phyloP scores from a whole-genome alignment of 352 stramenopile species.

The Pythium brachiatum region DNA sequence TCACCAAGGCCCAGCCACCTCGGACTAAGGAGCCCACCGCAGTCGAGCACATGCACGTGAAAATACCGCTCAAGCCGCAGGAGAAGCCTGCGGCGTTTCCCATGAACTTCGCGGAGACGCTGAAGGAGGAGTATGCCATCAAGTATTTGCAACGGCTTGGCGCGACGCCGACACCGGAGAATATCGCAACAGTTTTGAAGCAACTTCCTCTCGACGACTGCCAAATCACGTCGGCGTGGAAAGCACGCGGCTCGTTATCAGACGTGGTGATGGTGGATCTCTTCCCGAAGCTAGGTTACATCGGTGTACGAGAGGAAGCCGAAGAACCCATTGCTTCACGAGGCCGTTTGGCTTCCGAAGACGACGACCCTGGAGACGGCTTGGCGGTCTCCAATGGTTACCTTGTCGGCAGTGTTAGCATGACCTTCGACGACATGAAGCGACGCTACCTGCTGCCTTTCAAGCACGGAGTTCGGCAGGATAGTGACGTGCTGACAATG shows the following conservation, averaged over 20 bases:
- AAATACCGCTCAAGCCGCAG: conserved; percentile 54
- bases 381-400: conserved; percentile 27
- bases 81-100: conserved; percentile 43
- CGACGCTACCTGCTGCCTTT: conserved; percentile 64
- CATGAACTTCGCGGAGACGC: conserved; percentile 35
- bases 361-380: conserved; percentile 3
- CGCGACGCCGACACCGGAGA: conserved; percentile 42
- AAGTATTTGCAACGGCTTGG: conserved; percentile 69
- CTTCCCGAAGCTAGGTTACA: conserved; percentile 28
- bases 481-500: conserved; percentile 44
- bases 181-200: conserved; percentile 61
- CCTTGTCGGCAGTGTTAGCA: conserved; percentile 44
- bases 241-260: conserved; percentile 47
- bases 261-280: conserved; percentile 58
- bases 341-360: neutral
- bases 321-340: neutral
- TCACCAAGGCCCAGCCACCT: conserved; percentile 15
- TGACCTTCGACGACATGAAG: conserved; percentile 79
- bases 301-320: neutral
- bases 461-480: conserved; percentile 35
- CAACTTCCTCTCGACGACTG: conserved; percentile 66
- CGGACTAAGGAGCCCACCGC: conserved; percentile 28
- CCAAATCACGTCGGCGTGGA: conserved; percentile 53
- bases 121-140: conserved; percentile 70
- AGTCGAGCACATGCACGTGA: conserved; percentile 49